phyloP scores from a whole-genome alignment of 202 grass and related monocot species.

The Setaria viridis region DNA sequence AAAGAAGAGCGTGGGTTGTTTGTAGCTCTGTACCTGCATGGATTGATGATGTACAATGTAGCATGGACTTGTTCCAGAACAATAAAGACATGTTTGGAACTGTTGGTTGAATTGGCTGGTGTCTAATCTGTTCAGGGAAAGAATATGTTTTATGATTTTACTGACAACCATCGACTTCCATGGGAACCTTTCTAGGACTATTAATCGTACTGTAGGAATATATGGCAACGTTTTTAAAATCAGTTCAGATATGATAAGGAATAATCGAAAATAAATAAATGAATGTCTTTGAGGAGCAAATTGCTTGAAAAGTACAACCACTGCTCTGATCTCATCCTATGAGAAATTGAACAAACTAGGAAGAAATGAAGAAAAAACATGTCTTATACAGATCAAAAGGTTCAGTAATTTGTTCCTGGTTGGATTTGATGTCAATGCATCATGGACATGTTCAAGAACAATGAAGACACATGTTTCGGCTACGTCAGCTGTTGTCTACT shows the following conservation, averaged over 20 bases:
- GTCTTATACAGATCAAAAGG: background rate
- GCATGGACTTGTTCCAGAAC: background rate
- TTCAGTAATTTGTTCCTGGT: background rate
- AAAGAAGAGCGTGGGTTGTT: background rate
- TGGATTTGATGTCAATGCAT: background rate
- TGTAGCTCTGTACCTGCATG: slow-evolving; percentile 8
- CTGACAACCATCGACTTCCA: background rate
- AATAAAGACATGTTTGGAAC: slow-evolving; percentile 25
- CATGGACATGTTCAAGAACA: background rate
- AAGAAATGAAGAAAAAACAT: background rate
- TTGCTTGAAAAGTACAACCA: background rate
- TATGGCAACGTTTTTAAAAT: background rate
- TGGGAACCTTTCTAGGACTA: no score
- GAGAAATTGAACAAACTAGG: background rate
- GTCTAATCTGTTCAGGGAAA: background rate
- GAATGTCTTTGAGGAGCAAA: background rate
- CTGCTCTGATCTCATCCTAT: background rate
- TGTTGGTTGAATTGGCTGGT: background rate
- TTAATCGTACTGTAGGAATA: background rate
- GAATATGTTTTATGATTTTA: background rate
- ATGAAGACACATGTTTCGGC: background rate
- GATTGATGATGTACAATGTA: background rate
- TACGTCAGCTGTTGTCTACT: background rate
- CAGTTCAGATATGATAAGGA: background rate
- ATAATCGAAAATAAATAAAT: background rate